phyloP scores from a whole-genome alignment of 345 rosid species.

The Brassica nigra region DNA sequence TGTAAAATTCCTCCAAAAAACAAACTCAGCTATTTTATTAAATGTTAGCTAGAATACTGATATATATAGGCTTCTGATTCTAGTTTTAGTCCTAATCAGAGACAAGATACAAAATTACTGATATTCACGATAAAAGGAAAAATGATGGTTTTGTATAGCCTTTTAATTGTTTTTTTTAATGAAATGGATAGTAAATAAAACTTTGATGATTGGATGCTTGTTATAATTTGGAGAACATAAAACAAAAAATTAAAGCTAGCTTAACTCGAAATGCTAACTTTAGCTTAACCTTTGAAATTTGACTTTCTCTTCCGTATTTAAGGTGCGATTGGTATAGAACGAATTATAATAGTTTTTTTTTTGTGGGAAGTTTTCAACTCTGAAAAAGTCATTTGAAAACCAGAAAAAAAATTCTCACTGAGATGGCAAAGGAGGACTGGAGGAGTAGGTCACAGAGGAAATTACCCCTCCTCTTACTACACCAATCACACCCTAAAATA shows the following conservation, averaged over 20 bases:
- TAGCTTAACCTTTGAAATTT: constrained; percentile 3
- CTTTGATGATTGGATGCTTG: neutral
- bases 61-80: neutral
- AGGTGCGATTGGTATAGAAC: neutral
- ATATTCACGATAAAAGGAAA: neutral
- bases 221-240: neutral
- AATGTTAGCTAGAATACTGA: neutral
- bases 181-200: neutral
- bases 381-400: neutral
- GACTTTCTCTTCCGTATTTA: constrained; percentile 15
- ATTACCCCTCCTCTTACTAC: neutral
- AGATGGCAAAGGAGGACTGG: neutral
- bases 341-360: neutral
- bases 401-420: neutral
- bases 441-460: neutral
- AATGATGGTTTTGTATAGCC: neutral
- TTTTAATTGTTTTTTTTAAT: neutral
- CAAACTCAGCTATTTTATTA: neutral
- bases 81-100: neutral
- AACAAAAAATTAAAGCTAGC: neutral
- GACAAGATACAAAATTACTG: neutral
- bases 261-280: neutral
- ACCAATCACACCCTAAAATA: neutral
- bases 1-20: neutral
- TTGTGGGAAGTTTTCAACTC: neutral